Base-by-base conservation (phyloP, 331 rosid genomes). In the Quercus lobata region DNA sequence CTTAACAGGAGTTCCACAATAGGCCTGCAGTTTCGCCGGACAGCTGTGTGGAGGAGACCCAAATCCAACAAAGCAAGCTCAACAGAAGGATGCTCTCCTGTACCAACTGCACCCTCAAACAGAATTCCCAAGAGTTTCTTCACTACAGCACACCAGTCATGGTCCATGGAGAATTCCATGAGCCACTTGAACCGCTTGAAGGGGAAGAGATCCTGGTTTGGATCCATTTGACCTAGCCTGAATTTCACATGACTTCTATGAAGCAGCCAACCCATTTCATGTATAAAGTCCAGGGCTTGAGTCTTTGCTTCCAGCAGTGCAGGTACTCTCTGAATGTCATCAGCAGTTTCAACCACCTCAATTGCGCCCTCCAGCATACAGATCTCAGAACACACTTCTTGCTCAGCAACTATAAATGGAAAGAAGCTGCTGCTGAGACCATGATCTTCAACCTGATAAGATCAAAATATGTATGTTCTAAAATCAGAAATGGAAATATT, bases 201-300 rank as follows among this genome's bases (percentile, higher is more conserved):
- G 57, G 94, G 82, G 78, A 91, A 92, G 56, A 57, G 83, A 71
- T 83, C 88, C 52, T 79, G 87, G 73, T 81, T 85, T n/a, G 92
- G 94, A 83, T 88, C 87, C 89, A 82, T 55, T 73, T 75, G 78
- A 72, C 96, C 91, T 22, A 91, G 86, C 85, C 96, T 86, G 82
- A 66, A 80, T 83, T 87, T 91, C 72, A 78, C 70, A 1, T 63
- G 91, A 78, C 75, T 85, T 82, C 97, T 91, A 82, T 92, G 98
- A 76, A 94, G 97, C 53, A 94, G 89, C 97, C 98, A 94, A 79
- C 98, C 98, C 87, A 92, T 86, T 89, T 92, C 98, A 55, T 94
- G 97, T 74, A 94, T 44, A 78, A 91, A 94, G 78, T 91, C 85
- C 87, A 92, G 70, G n/a, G 97, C 97, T 56, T 76, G 92, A 79